A percentile compares a stretch with the other conserved stretches of the same genome.
Conservation (phyloP, 1,284 basidiomycete species). For the Sanghuangporus sanghuang region DNA sequence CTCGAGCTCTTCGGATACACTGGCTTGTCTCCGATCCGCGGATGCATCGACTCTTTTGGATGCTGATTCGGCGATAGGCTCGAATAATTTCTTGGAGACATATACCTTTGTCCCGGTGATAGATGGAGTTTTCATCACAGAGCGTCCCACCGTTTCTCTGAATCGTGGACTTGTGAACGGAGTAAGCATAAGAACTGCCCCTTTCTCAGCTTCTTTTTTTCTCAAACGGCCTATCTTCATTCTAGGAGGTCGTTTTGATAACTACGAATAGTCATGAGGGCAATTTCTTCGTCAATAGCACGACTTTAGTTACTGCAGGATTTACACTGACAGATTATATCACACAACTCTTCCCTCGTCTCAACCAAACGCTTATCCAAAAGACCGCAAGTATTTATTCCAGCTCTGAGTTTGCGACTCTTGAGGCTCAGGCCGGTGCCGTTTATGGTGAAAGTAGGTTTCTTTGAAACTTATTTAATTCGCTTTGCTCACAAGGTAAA, state of each 20-base stretch:
- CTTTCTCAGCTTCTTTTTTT: neutral
- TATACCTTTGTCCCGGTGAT: neutral
- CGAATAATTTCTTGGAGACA: neutral
- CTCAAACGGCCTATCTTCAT: neutral
- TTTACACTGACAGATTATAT: neutral
- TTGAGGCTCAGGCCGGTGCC: neutral
- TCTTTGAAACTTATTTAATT: neutral
- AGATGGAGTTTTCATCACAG: neutral
- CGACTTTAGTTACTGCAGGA: neutral
- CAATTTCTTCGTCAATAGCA: neutral
- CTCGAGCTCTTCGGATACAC: neutral
- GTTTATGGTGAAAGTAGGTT: neutral
- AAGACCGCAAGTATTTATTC: neutral
- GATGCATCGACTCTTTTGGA: neutral
- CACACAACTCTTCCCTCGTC: neutral
- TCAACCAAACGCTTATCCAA: neutral
- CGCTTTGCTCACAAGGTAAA: neutral
- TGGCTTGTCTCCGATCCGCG: neutral
- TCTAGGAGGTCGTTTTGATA: neutral
- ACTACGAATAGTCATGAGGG: neutral
- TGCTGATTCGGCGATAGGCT: neutral
- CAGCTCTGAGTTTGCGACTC: neutral
- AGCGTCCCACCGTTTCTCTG: neutral
- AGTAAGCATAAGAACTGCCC: neutral
- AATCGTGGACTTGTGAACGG: neutral